Conservation (phyloP, 192 early-diverging fungal genomes). For the Borealophlyctis nickersoniae region DNA sequence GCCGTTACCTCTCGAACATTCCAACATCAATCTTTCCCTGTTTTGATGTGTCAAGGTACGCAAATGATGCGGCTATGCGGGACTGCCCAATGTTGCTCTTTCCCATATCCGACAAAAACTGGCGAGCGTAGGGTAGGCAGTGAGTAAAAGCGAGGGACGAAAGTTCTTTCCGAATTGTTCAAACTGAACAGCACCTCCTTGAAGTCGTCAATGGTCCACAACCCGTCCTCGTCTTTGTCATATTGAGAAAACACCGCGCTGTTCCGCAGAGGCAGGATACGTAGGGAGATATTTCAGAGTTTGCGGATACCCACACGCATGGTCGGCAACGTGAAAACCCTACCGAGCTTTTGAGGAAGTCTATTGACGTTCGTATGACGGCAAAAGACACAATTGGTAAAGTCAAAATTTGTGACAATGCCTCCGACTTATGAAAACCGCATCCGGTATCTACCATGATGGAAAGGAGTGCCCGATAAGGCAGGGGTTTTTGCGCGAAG, state of each 20-base stretch:
- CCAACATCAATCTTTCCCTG: constrained; percentile 17
- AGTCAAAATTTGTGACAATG: background rate
- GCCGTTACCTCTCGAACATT: constrained; percentile 22
- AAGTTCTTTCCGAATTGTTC: background rate
- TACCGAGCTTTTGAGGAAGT: background rate
- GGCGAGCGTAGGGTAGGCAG: background rate
- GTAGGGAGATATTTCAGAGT: background rate
- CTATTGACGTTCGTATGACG: background rate
- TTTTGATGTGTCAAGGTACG: constrained; percentile 20
- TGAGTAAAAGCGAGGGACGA: background rate
- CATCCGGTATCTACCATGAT: background rate
- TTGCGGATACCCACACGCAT: background rate
- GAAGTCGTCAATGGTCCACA: constrained; percentile 22
- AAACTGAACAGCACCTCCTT: background rate
- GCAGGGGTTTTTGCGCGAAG: no score
- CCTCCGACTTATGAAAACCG: background rate
- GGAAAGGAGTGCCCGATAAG: no score
- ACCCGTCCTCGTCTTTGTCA: constrained; percentile 22
- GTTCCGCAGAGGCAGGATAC: background rate
- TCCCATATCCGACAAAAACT: constrained; percentile 21
- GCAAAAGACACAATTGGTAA: background rate
- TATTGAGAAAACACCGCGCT: constrained; percentile 15
- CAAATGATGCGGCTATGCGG: constrained; percentile 16
- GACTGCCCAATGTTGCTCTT: constrained; percentile 15
- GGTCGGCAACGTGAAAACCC: no score